Evolutionary conservation across 345 rosid genomes (phyloP), one percentile per base, ranked within the genome.

Genomic region (Brassica nigra): DNA sequence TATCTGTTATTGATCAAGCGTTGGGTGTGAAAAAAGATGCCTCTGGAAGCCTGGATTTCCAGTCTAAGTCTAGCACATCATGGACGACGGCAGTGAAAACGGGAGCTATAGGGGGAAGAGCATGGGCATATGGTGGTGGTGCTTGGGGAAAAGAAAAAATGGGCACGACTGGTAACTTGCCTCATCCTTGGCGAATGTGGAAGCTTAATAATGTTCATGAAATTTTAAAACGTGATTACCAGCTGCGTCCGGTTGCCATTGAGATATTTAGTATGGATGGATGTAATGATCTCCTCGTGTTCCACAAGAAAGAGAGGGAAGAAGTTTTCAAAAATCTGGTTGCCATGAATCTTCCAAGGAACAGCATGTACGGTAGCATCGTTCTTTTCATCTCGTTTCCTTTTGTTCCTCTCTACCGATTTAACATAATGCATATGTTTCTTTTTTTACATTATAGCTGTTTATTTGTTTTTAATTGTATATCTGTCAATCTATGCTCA

Each of bases 241-340:
- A 95, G 89, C 85, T 95, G 63, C 98, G 99, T 68, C 99, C 99
- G 10, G 99, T 95, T 83, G 96, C 99, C 70, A 79, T 95, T 85
- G 99, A 95, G 89, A 84, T 95, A 85, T 95, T 95, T 85, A 95
- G 99, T 86, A 93, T 91, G 96, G 99, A 95, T 89, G 99, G 99
- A 64, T 89, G 93, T 77, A 95, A 95, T 79, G 98, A 95, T 86
- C 96, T 95, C 71, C 88, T 93, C 66, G 98, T 95, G 31, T 95
- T 95, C 82, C 99, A 93, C 83, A 95, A 95, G 85, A 95, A 84
- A 83, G 99, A 95, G 85, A 90, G 99, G 86, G 99, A 95, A 84
- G 99, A 95, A 81, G 98, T 95, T 72, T 95, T 95, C 89, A 95
- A 85, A 82, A 90, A 95, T 89, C 83, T 95, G 83, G 86, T 88